Percentiles rank a stretch among this genome's conserved stretches.
phyloP scores from a whole-genome alignment of 1,284 basidiomycete species.

The Uromyces viciae-fabae region DNA sequence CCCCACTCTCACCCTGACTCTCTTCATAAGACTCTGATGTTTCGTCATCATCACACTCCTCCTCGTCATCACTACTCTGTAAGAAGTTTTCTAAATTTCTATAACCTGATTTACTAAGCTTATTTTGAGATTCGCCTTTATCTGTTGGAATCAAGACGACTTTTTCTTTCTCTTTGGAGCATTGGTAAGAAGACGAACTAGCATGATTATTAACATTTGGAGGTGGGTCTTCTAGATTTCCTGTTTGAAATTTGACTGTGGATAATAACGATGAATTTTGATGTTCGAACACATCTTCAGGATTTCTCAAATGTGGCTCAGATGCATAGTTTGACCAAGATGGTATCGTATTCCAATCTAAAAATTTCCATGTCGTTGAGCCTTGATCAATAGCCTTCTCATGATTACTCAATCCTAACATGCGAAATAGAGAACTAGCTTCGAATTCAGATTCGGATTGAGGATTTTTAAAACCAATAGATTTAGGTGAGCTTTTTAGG shows the following conservation, averaged over 20 bases:
- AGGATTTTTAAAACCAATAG: background rate
- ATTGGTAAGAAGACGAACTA: too few relatives aligned
- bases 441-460: background rate
- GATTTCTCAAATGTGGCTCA: slow-evolving; percentile 20
- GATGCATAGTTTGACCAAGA: slow-evolving; percentile 27
- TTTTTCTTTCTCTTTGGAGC: background rate
- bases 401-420: slow-evolving; percentile 3
- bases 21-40: background rate
- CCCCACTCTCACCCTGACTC: background rate
- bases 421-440: slow-evolving; percentile 19
- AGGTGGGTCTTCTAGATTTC: too few relatives aligned
- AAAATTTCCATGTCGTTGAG: background rate
- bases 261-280: background rate
- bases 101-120: slow-evolving; percentile 3
- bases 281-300: slow-evolving; percentile 2
- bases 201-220: too few relatives aligned
- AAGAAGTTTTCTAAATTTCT: slow-evolving; percentile 40
- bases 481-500: background rate
- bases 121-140: background rate
- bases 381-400: background rate
- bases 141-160: slow-evolving; percentile 36
- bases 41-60: slow-evolving; percentile 11
- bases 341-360: slow-evolving; percentile 38
- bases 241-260: too few relatives aligned
- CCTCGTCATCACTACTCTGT: slow-evolving; percentile 35